These are phyloP conservation scores for Sphaerulina musiva DNA, from an alignment of 2,329 filamentous ascomycete genomes.

Conservation along the genomic window DNA sequence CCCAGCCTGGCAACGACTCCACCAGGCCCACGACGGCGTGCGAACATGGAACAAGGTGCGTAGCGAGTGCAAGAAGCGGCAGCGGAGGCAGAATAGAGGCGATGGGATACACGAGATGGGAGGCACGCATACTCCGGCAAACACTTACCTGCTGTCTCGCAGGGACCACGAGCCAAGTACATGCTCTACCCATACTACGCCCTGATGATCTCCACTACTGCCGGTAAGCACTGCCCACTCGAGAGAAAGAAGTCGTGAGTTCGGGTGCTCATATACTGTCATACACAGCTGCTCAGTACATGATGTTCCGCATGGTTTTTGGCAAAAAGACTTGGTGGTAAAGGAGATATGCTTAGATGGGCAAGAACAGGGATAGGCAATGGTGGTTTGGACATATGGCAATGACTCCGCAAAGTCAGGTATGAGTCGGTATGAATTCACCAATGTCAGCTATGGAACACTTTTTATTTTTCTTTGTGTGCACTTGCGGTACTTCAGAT, in stretches of 20 bases:
- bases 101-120: background rate
- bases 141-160: constrained; percentile 19
- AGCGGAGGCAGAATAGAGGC: background rate
- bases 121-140: background rate
- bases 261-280: constrained; percentile 1
- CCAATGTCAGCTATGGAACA: background rate
- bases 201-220: constrained; percentile 38
- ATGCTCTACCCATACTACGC: constrained; percentile 63
- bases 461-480: constrained; percentile 1
- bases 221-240: constrained; percentile 47
- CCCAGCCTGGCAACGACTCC: constrained; percentile 65
- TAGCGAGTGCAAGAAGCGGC: constrained; percentile 21
- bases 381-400: background rate
- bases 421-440: constrained; percentile 2
- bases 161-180: constrained; percentile 59
- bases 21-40: constrained; percentile 66
- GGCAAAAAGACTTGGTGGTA: constrained; percentile 71
- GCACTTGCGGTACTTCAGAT: background rate
- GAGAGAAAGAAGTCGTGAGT: background rate
- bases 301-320: constrained; percentile 63
- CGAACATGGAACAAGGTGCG: constrained; percentile 75
- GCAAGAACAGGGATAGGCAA: background rate
- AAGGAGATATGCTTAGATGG: background rate
- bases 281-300: constrained; percentile 53
- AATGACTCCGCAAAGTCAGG: background rate